Conservation (phyloP, 2,329 filamentous ascomycete species). For the Xylariales sp. region DNA sequence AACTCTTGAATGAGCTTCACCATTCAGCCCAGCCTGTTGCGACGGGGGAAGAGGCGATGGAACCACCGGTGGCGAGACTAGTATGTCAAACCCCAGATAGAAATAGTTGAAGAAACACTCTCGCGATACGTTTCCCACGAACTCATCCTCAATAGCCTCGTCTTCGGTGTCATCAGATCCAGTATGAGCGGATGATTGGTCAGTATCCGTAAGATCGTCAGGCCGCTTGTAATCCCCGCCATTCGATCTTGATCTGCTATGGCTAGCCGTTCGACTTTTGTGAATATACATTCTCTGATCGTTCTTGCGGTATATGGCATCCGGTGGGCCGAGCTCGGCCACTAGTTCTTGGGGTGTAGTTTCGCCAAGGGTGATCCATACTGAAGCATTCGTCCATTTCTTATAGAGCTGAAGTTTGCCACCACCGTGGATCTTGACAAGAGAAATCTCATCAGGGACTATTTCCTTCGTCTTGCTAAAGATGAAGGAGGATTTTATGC, state of each 20-base stretch:
- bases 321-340: conserved; percentile 85
- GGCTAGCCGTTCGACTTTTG: conserved; percentile 52
- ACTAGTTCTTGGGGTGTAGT: conserved; percentile 91
- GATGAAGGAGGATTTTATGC: conserved; percentile 67
- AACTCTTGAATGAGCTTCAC: conserved; percentile 20
- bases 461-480: conserved; percentile 69
- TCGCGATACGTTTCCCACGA: conserved; percentile 50
- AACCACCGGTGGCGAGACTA: conserved; percentile 73
- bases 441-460: conserved; percentile 83
- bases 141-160: conserved; percentile 53
- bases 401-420: conserved; percentile 76
- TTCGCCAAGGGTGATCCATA: conserved; percentile 73
- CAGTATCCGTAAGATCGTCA: conserved; percentile 65
- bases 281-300: conserved; percentile 88
- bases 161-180: conserved; percentile 66
- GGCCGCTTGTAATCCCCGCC: conserved; percentile 37
- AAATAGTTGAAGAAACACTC: conserved; percentile 98
- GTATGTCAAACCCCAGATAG: conserved; percentile 86
- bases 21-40: conserved; percentile 20
- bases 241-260: conserved; percentile 42
- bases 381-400: conserved; percentile 60
- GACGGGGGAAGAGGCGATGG: conserved; percentile 61
- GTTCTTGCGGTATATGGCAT: conserved; percentile 89
- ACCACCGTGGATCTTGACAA: conserved; percentile 72
- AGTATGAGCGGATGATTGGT: conserved; percentile 70